Percentiles rank a stretch among this genome's conserved stretches.
These are phyloP conservation scores for Populus hybrid DNA, from an alignment of 441 rosid genomes.

Conservation along the genomic window DNA sequence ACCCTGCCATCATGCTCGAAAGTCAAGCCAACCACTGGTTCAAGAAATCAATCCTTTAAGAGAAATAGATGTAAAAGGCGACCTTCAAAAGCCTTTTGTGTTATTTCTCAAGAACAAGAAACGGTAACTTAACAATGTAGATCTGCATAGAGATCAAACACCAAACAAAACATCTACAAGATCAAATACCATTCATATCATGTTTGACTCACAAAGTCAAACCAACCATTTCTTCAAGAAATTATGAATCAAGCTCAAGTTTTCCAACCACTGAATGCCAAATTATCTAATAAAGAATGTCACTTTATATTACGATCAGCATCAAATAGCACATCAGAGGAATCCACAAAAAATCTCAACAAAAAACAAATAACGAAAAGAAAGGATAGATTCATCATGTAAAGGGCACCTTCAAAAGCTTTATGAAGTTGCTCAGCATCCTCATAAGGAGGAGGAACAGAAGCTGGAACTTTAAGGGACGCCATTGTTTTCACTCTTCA, in stretches of 20 bases:
- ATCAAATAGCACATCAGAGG: not conserved
- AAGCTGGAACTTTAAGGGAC: slow-evolving; percentile 55
- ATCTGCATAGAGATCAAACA: not conserved
- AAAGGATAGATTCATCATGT: not conserved
- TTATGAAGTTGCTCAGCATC: slow-evolving; percentile 91
- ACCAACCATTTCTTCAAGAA: not conserved
- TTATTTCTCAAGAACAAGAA: not conserved
- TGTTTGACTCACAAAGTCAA: not conserved
- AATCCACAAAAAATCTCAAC: not conserved
- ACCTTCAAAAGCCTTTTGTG: not conserved
- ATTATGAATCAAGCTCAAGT: not conserved
- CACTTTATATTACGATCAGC: not conserved
- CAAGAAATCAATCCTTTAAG: no score
- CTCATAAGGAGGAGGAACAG: slow-evolving; percentile 71
- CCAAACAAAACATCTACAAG: not conserved
- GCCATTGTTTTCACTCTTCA: slow-evolving; percentile 39
- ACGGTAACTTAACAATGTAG: not conserved
- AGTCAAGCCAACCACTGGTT: no score
- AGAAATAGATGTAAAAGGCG: not conserved
- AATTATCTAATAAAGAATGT: not conserved
- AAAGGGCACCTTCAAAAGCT: slow-evolving; percentile 61
- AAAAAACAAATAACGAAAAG: not conserved
- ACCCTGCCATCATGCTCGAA: not conserved
- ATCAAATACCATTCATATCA: not conserved
- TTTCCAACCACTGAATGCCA: not conserved